Conservation (phyloP, 2,329 filamentous ascomycete species). For the Exserohilum turcica region DNA sequence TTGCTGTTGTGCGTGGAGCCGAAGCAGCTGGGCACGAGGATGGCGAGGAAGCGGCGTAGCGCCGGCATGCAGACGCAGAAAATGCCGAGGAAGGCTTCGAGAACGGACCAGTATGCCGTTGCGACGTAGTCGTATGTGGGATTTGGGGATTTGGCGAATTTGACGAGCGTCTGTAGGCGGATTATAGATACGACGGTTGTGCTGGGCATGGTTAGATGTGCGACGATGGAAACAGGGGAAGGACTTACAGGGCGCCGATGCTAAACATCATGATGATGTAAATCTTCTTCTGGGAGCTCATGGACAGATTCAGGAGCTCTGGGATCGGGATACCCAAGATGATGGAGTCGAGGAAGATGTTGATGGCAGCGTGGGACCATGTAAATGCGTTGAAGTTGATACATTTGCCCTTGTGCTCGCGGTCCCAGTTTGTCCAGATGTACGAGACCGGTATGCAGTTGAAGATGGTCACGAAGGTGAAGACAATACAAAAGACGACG, state of each 20-base stretch:
- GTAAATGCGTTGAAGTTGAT: conserved; percentile 28
- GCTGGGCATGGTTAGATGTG: neutral
- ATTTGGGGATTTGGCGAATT: conserved; percentile 49
- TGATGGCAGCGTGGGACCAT: conserved; percentile 17
- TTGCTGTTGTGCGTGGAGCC: conserved; percentile 11
- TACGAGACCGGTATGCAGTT: conserved; percentile 27
- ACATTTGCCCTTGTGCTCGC: conserved; percentile 27
- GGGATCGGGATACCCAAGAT: conserved; percentile 25
- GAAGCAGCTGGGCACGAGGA: conserved; percentile 42
- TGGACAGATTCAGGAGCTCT: conserved; percentile 20
- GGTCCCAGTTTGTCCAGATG: conserved; percentile 31
- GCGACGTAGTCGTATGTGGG: conserved; percentile 40
- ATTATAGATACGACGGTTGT: conserved; percentile 49
- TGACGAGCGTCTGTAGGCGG: conserved; percentile 48
- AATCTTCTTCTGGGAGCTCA: conserved; percentile 35
- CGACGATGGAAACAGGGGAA: neutral
- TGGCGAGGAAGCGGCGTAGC: conserved; percentile 18
- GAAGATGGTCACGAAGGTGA: conserved; percentile 23
- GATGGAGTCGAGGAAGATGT: conserved; percentile 25
- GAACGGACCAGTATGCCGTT: conserved; percentile 19
- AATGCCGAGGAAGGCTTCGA: conserved; percentile 24
- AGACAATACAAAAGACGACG: conserved; percentile 23
- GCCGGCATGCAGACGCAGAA: conserved; percentile 27
- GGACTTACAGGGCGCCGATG: conserved; percentile 44
- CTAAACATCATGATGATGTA: conserved; percentile 40